A percentile compares a stretch with the other conserved stretches of the same genome.
phyloP scores from a whole-genome alignment of 345 rosid genomes.

The Crucihimalaya himalaica region DNA sequence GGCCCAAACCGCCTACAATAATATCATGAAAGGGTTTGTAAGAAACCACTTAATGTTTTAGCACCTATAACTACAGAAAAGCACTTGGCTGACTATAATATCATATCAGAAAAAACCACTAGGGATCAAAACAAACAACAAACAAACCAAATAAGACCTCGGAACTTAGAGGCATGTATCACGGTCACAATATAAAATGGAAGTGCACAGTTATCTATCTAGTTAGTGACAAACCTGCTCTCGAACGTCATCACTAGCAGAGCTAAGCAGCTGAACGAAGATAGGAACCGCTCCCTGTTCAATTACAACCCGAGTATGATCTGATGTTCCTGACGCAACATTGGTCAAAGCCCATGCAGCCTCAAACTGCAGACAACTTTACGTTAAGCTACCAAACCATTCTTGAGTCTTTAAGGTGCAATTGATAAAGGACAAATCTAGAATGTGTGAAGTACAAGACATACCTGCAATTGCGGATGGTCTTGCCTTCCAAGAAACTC shows the following conservation, averaged over 20 bases:
- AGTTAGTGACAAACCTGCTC: constrained; percentile 64
- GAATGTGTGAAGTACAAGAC: constrained; percentile 20
- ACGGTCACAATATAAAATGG: constrained; percentile 4
- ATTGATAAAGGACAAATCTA: not conserved
- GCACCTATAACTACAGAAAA: constrained; percentile 15
- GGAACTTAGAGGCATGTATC: constrained; percentile 5
- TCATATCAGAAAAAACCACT: not conserved
- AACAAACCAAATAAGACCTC: not conserved
- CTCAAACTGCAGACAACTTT: constrained; percentile 59
- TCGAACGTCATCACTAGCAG: constrained; percentile 82
- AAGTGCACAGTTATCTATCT: not conserved
- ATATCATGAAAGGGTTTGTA: constrained; percentile 6
- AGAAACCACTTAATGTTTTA: constrained; percentile 12
- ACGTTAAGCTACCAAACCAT: constrained; percentile 14
- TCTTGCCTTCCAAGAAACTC: constrained; percentile 81
- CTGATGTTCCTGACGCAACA: constrained; percentile 89
- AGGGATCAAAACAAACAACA: not conserved
- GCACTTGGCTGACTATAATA: constrained; percentile 2
- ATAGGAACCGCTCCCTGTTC: constrained; percentile 80
- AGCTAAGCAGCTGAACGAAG: constrained; percentile 78
- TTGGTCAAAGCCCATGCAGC: constrained; percentile 95
- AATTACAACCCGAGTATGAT: constrained; percentile 78
- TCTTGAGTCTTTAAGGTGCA: constrained; percentile 12
- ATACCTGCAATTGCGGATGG: constrained; percentile 73
- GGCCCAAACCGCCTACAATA: constrained; percentile 72